These are phyloP conservation scores for Saitozyma podzolica DNA, from an alignment of 768 basidiomycete species.

Conservation along the genomic window DNA sequence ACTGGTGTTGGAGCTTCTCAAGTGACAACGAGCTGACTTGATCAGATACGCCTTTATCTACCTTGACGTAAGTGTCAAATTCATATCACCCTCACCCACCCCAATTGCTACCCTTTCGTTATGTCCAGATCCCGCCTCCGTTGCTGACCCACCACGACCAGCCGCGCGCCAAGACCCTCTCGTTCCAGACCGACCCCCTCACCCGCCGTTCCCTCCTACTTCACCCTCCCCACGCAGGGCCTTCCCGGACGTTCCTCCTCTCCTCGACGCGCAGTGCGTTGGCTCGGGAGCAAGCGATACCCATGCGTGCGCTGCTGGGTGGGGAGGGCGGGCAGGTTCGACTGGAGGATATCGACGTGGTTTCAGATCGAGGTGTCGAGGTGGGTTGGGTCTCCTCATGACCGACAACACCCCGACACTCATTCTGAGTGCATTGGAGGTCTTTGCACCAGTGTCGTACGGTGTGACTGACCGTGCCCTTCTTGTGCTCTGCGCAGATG, in stretches of 20 bases:
- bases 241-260: constrained; percentile 20
- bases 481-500: too few species aligned
- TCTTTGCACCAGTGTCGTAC: too few species aligned
- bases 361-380: too few species aligned
- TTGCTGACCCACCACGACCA: constrained; percentile 5
- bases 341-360: constrained; percentile 8
- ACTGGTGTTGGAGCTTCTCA: neutral
- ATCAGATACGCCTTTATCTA: constrained; percentile 47
- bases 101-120: neutral
- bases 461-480: too few species aligned
- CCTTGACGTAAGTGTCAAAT: constrained; percentile 27
- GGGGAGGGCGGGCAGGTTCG: constrained; percentile 34
- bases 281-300: constrained; percentile 15
- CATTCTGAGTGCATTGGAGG: too few species aligned
- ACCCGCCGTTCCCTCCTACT: constrained; percentile 46
- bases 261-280: constrained; percentile 24
- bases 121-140: neutral
- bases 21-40: neutral
- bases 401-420: too few species aligned
- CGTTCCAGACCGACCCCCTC: constrained; percentile 46
- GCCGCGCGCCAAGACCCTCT: constrained; percentile 20
- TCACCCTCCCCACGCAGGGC: constrained; percentile 5
- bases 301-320: constrained; percentile 36
- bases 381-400: too few species aligned
- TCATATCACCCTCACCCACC: too few species aligned